Percentiles rank a stretch among this genome's conserved stretches.
Evolutionary conservation across 1,284 basidiomycete species (phyloP).

Genomic region (Rhodotorula sp.): DNA sequence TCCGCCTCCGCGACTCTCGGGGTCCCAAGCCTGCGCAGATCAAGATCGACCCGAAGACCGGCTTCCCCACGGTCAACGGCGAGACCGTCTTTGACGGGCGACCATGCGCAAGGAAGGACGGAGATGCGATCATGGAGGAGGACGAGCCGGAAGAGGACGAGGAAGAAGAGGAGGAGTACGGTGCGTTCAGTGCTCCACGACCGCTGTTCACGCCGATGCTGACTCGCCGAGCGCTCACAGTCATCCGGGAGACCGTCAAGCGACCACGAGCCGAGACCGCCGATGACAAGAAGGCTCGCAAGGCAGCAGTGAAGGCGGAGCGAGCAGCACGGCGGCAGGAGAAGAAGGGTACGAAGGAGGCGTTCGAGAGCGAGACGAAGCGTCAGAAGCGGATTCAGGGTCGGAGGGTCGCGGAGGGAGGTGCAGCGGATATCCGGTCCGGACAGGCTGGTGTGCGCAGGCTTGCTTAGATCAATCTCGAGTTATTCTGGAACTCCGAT

Average conservation of each 20-base stretch:
- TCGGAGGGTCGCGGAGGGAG: conserved; percentile 32
- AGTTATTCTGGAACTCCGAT: not conserved
- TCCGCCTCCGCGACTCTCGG: conserved; percentile 59
- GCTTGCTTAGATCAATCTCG: conserved; percentile 22
- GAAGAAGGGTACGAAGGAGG: conserved; percentile 75
- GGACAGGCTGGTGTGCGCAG: conserved; percentile 33
- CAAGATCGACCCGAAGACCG: conserved; percentile 67
- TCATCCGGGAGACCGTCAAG: conserved; percentile 52
- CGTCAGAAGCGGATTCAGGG: conserved; percentile 54
- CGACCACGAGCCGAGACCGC: conserved; percentile 74
- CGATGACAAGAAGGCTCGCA: conserved; percentile 84
- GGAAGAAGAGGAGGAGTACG: conserved; percentile 33
- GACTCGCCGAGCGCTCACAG: not conserved
- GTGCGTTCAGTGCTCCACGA: conserved; percentile 8
- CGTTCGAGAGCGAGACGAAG: conserved; percentile 71
- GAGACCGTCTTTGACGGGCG: conserved; percentile 27
- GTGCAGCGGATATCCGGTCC: conserved; percentile 32
- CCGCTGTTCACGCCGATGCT: not conserved
- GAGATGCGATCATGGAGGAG: conserved; percentile 23
- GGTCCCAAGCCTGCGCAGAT: conserved; percentile 57
- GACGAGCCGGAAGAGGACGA: conserved; percentile 14
- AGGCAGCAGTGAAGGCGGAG: conserved; percentile 80
- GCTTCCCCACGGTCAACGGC: conserved; percentile 61
- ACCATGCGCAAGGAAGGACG: conserved; percentile 38
- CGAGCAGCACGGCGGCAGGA: conserved; percentile 67